Conservation (phyloP, 495 filamentous ascomycete species). For the Talaromyces proteolyticus region DNA sequence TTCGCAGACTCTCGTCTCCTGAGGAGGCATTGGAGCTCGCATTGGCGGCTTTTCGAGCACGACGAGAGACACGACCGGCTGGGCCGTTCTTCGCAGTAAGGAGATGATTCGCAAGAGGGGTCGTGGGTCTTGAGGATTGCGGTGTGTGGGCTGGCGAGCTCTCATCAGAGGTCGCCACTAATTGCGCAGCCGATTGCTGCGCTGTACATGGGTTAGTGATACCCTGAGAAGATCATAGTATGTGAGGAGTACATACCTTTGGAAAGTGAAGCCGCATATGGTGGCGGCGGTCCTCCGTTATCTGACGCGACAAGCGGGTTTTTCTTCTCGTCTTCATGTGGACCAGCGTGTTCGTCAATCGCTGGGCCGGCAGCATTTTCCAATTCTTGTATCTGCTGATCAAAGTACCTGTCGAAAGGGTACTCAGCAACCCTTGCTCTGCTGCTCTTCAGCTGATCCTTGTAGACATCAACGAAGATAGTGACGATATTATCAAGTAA, state of each 20-base stretch:
- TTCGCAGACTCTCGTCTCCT: conserved; percentile 67
- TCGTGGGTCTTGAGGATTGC: conserved; percentile 71
- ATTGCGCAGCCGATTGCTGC: conserved; percentile 41
- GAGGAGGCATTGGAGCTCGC: conserved; percentile 68
- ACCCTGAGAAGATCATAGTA: background rate
- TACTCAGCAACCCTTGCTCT: conserved; percentile 70
- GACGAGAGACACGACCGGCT: conserved; percentile 67
- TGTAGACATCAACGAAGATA: conserved; percentile 84
- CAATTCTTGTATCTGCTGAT: conserved; percentile 82
- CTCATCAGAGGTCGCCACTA: conserved; percentile 40
- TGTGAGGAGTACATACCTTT: conserved; percentile 27
- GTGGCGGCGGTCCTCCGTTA: conserved; percentile 47
- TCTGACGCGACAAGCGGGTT: conserved; percentile 39
- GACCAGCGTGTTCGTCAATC: conserved; percentile 23
- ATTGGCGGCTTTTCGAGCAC: conserved; percentile 70
- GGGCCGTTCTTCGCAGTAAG: conserved; percentile 68
- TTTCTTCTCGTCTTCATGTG: conserved; percentile 30
- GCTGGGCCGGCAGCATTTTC: conserved; percentile 50
- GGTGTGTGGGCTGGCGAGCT: conserved; percentile 63
- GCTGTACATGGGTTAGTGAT: conserved; percentile 25
- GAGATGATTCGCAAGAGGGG: conserved; percentile 60
- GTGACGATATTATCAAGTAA: conserved; percentile 90
- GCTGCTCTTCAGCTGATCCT: conserved; percentile 75
- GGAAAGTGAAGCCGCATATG: conserved; percentile 48
- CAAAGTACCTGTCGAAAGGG: conserved; percentile 87